Conservation (phyloP, 805 yeast genomes). For the Candida coleopterorum region DNA sequence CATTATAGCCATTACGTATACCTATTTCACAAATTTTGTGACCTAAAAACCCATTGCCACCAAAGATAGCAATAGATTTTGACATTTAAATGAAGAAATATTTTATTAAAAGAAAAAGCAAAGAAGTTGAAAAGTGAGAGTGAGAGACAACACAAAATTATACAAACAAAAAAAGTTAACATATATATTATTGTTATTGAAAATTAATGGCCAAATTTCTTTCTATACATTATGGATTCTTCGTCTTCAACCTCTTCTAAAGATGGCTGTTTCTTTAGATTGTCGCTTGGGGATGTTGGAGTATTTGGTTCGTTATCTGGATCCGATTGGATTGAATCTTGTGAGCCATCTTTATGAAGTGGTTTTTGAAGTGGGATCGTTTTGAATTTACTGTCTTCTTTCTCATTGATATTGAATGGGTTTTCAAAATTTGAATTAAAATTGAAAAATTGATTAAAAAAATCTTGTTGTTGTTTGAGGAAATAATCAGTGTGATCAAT, state of each 20-base stretch:
- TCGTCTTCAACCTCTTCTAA: constrained; percentile 32
- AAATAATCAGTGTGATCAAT: constrained; percentile 2
- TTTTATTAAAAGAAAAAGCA: neutral
- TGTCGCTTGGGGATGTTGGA: neutral
- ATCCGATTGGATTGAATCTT: constrained; percentile 5
- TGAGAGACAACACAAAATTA: no score
- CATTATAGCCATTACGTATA: constrained; percentile 55
- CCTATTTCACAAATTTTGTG: constrained; percentile 64
- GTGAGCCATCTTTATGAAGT: neutral
- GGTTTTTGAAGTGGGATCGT: no score
- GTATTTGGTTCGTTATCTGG: constrained; percentile 3
- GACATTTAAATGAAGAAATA: constrained; percentile 7
- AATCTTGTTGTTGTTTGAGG: constrained; percentile 20
- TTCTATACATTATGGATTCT: constrained; percentile 36
- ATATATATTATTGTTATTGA: no score
- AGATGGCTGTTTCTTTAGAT: constrained; percentile 17
- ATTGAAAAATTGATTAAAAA: constrained; percentile 19
- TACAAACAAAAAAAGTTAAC: no score
- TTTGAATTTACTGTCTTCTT: neutral
- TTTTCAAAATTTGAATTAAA: constrained; percentile 7
- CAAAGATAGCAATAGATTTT: constrained; percentile 58
- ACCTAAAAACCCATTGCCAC: constrained; percentile 86
- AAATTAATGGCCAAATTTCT: constrained; percentile 30
- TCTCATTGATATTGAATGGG: constrained; percentile 9
- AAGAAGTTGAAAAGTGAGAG: neutral